A percentile compares a stretch with the other conserved stretches of the same genome.
These are phyloP conservation scores for Podospora fimiseda DNA, from an alignment of 495 filamentous ascomycete genomes.

Conservation along the genomic window DNA sequence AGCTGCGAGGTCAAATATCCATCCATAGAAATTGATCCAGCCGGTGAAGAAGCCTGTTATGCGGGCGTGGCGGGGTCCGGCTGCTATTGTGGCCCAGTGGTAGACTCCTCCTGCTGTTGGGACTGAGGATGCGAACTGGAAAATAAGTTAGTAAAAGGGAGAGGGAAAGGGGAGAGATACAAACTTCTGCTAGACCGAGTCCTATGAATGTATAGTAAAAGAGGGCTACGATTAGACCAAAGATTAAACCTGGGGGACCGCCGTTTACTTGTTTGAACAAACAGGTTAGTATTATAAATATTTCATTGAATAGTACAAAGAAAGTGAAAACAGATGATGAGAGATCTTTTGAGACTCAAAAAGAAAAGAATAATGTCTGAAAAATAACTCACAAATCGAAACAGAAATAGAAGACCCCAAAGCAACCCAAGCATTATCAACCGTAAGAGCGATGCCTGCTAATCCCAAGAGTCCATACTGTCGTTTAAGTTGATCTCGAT, in stretches of 20 bases:
- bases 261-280: constrained; percentile 41
- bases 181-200: constrained; percentile 37
- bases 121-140: constrained; percentile 66
- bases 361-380: constrained; percentile 19
- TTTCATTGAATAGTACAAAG: not conserved
- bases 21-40: constrained; percentile 76
- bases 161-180: not conserved
- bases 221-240: constrained; percentile 43
- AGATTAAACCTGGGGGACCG: constrained; percentile 51
- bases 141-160: not conserved
- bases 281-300: constrained; percentile 11
- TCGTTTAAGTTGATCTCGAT: constrained; percentile 49
- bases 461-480: constrained; percentile 50
- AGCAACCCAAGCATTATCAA: constrained; percentile 52
- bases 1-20: constrained; percentile 59
- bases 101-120: constrained; percentile 79
- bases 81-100: constrained; percentile 73
- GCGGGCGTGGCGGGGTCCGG: constrained; percentile 61
- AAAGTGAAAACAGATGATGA: not conserved
- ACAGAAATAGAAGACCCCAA: constrained; percentile 48
- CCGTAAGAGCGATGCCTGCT: constrained; percentile 46
- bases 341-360: not conserved
- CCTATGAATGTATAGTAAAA: constrained; percentile 44
- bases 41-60: constrained; percentile 71
- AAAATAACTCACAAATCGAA: constrained; percentile 50